These are phyloP conservation scores for Metschnikowia henanensis DNA, from an alignment of 805 yeast species.

Conservation along the genomic window DNA sequence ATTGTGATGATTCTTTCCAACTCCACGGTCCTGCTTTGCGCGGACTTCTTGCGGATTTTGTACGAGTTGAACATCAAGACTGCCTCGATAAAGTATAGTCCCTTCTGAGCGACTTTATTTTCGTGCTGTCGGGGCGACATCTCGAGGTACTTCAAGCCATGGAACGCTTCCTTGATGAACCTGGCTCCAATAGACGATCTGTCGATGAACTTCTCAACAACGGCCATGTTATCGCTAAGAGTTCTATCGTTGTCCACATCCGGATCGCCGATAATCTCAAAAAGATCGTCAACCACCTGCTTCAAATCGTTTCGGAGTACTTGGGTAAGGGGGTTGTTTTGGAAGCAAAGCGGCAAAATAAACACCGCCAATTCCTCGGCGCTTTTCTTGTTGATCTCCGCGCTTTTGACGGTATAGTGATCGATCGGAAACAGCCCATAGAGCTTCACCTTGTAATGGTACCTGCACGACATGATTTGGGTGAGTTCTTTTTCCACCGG, in stretches of 20 bases:
- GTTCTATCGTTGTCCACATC: conserved; percentile 40
- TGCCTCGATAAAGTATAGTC: conserved; percentile 71
- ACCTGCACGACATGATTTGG: conserved; percentile 78
- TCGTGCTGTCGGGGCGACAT: conserved; percentile 27
- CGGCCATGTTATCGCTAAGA: conserved; percentile 46
- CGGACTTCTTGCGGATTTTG: conserved; percentile 66
- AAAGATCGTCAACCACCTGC: conserved; percentile 65
- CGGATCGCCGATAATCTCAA: conserved; percentile 72
- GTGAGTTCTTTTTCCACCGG: conserved; percentile 65
- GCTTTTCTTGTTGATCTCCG: conserved; percentile 27
- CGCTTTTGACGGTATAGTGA: conserved; percentile 48
- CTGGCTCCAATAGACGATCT: conserved; percentile 42
- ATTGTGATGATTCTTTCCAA: conserved; percentile 69
- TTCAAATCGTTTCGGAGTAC: conserved; percentile 72
- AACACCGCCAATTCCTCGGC: conserved; percentile 44
- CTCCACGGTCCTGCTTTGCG: conserved; percentile 82
- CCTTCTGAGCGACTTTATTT: conserved; percentile 41
- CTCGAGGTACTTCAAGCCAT: conserved; percentile 43
- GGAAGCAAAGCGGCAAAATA: conserved; percentile 55
- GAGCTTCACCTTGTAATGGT: conserved; percentile 61
- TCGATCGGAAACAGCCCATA: conserved; percentile 65
- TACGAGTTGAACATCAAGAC: conserved; percentile 66
- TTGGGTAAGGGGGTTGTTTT: conserved; percentile 57
- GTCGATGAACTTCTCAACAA: conserved; percentile 49
- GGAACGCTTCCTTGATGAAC: conserved; percentile 48